Conservation (phyloP, 495 filamentous ascomycete species). For the Hypoxylon fuscum region DNA sequence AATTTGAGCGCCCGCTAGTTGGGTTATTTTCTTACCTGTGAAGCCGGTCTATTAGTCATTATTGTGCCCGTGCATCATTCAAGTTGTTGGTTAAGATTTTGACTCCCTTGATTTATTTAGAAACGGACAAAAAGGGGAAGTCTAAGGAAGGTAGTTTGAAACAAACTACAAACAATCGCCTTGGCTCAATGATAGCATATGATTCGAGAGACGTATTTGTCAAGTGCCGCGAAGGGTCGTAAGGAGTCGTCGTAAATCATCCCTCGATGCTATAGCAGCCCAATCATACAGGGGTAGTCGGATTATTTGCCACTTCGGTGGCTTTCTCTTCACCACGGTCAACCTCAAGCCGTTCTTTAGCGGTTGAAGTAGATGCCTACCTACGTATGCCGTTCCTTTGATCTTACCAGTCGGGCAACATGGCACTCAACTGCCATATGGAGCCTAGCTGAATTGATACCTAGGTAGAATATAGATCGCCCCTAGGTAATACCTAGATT, state of each 20-base stretch:
- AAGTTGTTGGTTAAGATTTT: neutral
- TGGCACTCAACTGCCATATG: constrained; percentile 2
- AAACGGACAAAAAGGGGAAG: constrained; percentile 6
- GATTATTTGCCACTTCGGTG: constrained; percentile 39
- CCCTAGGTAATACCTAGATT: constrained; percentile 4
- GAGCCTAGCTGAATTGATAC: constrained; percentile 14
- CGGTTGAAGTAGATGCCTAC: constrained; percentile 1
- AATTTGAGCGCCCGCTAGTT: too few relatives aligned
- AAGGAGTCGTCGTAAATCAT: constrained; percentile 25
- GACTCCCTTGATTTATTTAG: too few relatives aligned
- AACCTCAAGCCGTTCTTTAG: constrained; percentile 8
- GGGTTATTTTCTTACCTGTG: too few relatives aligned
- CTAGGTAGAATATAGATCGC: constrained; percentile 6
- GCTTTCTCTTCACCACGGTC: constrained; percentile 29
- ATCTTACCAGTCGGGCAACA: constrained; percentile 16
- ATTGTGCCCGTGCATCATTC: neutral
- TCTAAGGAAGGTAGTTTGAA: constrained; percentile 24
- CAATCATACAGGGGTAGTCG: constrained; percentile 34
- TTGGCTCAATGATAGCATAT: constrained; percentile 31
- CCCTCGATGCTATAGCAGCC: constrained; percentile 34
- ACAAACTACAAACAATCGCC: constrained; percentile 22
- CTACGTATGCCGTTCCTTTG: constrained; percentile 5
- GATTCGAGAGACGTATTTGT: constrained; percentile 26
- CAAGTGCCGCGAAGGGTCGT: constrained; percentile 35
- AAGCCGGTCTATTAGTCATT: neutral